Evolutionary conservation across 805 yeast species (phyloP).

Genomic region (Kockiozyma suomiensis): DNA sequence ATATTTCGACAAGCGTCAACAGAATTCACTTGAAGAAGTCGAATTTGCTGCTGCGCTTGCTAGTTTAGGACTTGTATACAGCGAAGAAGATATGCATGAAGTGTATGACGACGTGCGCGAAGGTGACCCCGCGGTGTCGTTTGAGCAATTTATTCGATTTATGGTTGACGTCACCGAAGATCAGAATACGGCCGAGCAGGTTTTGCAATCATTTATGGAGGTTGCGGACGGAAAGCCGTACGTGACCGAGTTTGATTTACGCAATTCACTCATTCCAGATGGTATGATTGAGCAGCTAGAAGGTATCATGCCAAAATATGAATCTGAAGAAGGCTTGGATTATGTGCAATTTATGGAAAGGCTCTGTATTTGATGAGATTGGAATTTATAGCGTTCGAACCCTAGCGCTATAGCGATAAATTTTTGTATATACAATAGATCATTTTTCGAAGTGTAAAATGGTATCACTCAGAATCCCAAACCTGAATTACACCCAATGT

Average conservation of each 20-base stretch:
- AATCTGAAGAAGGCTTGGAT: conserved; percentile 39
- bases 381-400: too few relatives aligned
- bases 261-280: conserved; percentile 43
- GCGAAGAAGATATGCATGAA: conserved; percentile 44
- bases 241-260: conserved; percentile 47
- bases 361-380: conserved; percentile 25
- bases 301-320: conserved; percentile 39
- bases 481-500: conserved; percentile 29
- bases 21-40: conserved; percentile 45
- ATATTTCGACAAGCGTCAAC: conserved; percentile 46
- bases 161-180: conserved; percentile 48
- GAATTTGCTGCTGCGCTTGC: conserved; percentile 52
- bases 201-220: conserved; percentile 46
- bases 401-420: too few relatives aligned
- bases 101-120: conserved; percentile 43
- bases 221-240: conserved; percentile 47
- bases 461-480: conserved; percentile 16
- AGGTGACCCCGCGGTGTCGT: conserved; percentile 37
- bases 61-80: conserved; percentile 47
- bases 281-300: conserved; percentile 40
- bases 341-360: conserved; percentile 39
- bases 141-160: conserved; percentile 43
- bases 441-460: background rate
- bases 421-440: background rate
- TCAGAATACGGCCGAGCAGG: conserved; percentile 45